These are phyloP conservation scores for Aspergillus sp. DNA, from an alignment of 2,329 filamentous ascomycete genomes.

Conservation along the genomic window DNA sequence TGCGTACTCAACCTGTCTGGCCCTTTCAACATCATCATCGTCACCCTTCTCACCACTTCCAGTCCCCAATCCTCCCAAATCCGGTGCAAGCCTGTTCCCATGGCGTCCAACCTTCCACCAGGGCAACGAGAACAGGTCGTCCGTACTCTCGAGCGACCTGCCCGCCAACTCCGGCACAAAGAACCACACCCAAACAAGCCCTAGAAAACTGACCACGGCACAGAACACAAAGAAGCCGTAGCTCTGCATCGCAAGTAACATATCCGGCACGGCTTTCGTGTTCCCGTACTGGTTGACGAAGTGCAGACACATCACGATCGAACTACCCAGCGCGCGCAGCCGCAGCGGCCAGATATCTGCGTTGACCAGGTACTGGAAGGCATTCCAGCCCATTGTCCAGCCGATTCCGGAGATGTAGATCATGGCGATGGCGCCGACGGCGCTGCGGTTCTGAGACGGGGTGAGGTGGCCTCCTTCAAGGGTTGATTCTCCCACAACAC, in stretches of 20 bases:
- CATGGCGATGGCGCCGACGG: slow-evolving; percentile 66
- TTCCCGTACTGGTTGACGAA: slow-evolving; percentile 80
- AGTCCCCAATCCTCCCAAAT: too few species aligned
- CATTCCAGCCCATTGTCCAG: slow-evolving; percentile 73
- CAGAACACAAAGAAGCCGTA: slow-evolving; percentile 72
- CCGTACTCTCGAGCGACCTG: slow-evolving; percentile 59
- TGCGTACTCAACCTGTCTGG: too few species aligned
- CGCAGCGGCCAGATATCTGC: slow-evolving; percentile 75
- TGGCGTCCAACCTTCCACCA: slow-evolving; percentile 70
- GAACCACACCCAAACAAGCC: slow-evolving; percentile 59
- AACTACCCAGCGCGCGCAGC: slow-evolving; percentile 69
- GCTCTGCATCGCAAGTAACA: slow-evolving; percentile 64
- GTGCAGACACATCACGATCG: slow-evolving; percentile 73
- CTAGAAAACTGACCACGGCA: slow-evolving; percentile 63
- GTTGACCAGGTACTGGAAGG: slow-evolving; percentile 75
- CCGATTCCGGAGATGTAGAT: slow-evolving; percentile 69
- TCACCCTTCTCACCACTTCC: too few species aligned
- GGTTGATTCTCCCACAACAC: slow-evolving; percentile 55
- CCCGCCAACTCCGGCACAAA: slow-evolving; percentile 70
- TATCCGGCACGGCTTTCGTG: slow-evolving; percentile 70
- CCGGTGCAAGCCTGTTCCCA: slow-evolving; percentile 19
- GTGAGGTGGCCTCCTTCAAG: slow-evolving; percentile 54
- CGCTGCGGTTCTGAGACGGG: slow-evolving; percentile 52
- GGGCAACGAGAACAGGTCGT: slow-evolving; percentile 67
- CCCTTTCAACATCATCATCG: too few species aligned